Base-by-base conservation (phyloP, 2,329 filamentous ascomycete genomes). In the Boeremia exigua region DNA sequence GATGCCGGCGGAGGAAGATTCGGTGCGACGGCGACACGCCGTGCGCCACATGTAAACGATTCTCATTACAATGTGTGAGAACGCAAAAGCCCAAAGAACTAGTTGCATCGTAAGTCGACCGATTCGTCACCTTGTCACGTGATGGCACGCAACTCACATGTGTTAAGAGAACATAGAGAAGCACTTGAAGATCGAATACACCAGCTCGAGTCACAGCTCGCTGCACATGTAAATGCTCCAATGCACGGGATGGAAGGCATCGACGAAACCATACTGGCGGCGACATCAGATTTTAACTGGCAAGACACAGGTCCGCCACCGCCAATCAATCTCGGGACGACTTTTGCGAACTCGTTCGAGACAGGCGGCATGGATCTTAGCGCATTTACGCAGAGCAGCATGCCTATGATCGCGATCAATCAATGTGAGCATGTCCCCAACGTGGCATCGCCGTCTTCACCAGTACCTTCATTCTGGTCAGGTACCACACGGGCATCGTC, bases 401-500 rank as follows among this genome's bases (percentile, higher is more conserved):
- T 75, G 46, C 72, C 72, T 15, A 68, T 71, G 12, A 75, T 75
- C 46, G 70, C 70, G 42, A 74, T 75, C 56, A 69, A 73, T 49
- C 61, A 75, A 71, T 73, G 71, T 69, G 69, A 73, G 67, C 68
- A 63, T 60, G 60, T 62, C 57, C 69, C 67, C 57, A 68, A 59
- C 37, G 57, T 65, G 43, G 60, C 66, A 50, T 65, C 68, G 38
- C 66, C 70, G 40, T 64, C 60, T 66, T 73, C 71, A 62, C 70
- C 72, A 61, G 72, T 72, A 63, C 69, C 72, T 67, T 74, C 72
- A 60, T 68, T 71, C 51, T 74, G 68, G 63, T 73, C 71, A 68
- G 71, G 67, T 57, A 73, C 72, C 48, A 74, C 73, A 42, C 62
- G 72, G 44, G 67, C 70, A 42, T 75, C 72, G 8, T 73, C 71